Percentiles rank a stretch among this genome's conserved stretches.
phyloP scores from a whole-genome alignment of 257 asterid genomes.

The Eustoma russellianum region DNA sequence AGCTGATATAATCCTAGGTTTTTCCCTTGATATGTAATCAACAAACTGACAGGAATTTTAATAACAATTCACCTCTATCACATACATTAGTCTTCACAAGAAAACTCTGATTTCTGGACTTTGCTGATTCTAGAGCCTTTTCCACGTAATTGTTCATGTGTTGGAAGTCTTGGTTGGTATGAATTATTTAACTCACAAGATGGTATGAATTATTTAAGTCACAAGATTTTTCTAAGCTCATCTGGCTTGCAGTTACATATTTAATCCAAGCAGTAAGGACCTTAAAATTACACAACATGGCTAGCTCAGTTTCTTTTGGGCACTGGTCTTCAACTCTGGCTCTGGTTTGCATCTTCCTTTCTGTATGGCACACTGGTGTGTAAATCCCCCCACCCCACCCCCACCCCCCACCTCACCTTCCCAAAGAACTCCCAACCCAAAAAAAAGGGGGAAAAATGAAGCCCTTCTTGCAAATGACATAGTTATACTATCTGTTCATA shows the following conservation, averaged over 20 bases:
- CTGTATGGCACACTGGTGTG: constrained; percentile 29
- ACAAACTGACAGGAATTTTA: no score
- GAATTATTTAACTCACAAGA: not conserved
- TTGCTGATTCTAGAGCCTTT: constrained; percentile 2
- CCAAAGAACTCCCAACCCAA: no score
- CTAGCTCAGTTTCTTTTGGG: constrained; percentile 18
- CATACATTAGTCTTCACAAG: not conserved
- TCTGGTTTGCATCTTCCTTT: constrained; percentile 26
- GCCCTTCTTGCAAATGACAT: not conserved
- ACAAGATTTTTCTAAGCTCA: no score
- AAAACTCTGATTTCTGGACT: not conserved
- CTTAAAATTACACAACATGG: constrained; percentile 24
- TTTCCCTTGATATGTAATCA: no score
- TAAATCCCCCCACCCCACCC: not conserved
- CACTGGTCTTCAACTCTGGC: constrained; percentile 16
- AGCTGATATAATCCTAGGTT: not conserved
- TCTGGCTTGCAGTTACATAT: not conserved
- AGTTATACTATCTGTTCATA: not conserved
- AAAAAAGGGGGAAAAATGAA: not conserved
- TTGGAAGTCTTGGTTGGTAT: constrained; percentile 11
- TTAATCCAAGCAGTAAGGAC: not conserved
- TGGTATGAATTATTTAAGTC: not conserved
- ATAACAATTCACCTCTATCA: not conserved
- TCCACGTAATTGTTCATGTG: not conserved
- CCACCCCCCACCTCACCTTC: no score